These are phyloP conservation scores for Colletotrichum orbiculare DNA, from an alignment of 2,329 filamentous ascomycete genomes.

Conservation along the genomic window DNA sequence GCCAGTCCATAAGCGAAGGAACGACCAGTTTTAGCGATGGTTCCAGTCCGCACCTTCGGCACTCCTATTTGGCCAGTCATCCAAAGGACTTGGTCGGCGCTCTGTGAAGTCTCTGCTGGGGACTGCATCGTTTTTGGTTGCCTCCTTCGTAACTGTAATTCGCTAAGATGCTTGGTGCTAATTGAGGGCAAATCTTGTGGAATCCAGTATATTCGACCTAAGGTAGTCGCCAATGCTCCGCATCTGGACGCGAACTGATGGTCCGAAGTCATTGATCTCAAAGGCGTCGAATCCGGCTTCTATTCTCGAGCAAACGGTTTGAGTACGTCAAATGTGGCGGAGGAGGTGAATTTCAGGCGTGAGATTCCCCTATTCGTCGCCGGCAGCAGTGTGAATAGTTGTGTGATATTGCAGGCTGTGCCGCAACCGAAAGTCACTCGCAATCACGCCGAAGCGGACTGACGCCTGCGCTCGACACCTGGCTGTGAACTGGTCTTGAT, in stretches of 20 bases:
- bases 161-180: slow-evolving; percentile 8
- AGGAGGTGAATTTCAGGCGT: no score
- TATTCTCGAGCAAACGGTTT: background rate
- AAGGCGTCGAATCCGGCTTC: slow-evolving; percentile 3
- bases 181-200: slow-evolving; percentile 7
- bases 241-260: slow-evolving; percentile 6
- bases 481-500: no score
- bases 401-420: no score
- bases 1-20: slow-evolving; percentile 10
- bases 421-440: no score
- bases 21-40: slow-evolving; percentile 4
- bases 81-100: slow-evolving; percentile 6
- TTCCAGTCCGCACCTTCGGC: slow-evolving; percentile 2
- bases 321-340: no score
- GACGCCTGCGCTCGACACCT: no score
- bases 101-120: background rate
- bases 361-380: no score
- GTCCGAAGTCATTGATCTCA: slow-evolving; percentile 4
- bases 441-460: no score
- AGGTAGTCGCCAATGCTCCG: slow-evolving; percentile 11
- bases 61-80: slow-evolving; percentile 8
- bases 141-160: slow-evolving; percentile 1
- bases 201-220: slow-evolving; percentile 13
- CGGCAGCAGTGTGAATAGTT: no score
- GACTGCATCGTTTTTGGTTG: background rate